phyloP scores from a whole-genome alignment of 2,329 filamentous ascomycete genomes.

The Pyricularia pennisetigena region DNA sequence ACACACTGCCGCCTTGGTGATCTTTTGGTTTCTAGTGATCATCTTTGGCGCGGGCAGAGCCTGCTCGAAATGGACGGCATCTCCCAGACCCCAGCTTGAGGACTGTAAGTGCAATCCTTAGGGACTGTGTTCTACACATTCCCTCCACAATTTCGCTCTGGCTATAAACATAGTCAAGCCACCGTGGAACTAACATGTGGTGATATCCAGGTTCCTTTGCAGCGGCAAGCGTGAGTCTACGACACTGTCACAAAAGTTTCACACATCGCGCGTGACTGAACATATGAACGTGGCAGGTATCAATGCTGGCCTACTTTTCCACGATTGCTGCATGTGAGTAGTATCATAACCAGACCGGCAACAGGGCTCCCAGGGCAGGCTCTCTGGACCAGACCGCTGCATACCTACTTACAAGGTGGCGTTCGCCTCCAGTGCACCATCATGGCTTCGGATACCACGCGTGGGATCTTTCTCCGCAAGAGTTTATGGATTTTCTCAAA shows the following conservation, averaged over 20 bases:
- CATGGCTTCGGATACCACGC: not conserved
- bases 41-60: not conserved
- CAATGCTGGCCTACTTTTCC: not conserved
- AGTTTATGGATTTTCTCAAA: not conserved
- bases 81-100: not conserved
- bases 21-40: not conserved
- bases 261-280: not conserved
- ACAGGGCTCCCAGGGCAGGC: too few relatives aligned
- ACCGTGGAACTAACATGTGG: not conserved
- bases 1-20: not conserved
- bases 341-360: too few relatives aligned
- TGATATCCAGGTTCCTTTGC: not conserved
- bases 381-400: too few relatives aligned
- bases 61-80: not conserved
- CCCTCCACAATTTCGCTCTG: too few relatives aligned
- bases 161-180: too few relatives aligned
- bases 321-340: not conserved
- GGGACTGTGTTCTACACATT: too few relatives aligned
- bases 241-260: too few relatives aligned
- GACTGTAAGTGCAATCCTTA: constrained; percentile 2
- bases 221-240: not conserved
- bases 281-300: not conserved
- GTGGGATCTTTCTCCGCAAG: not conserved
- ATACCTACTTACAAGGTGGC: not conserved
- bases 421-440: not conserved